Evolutionary conservation across 139 green algal genomes (phyloP).

Genomic region (Mesotaenium endlicherianum): DNA sequence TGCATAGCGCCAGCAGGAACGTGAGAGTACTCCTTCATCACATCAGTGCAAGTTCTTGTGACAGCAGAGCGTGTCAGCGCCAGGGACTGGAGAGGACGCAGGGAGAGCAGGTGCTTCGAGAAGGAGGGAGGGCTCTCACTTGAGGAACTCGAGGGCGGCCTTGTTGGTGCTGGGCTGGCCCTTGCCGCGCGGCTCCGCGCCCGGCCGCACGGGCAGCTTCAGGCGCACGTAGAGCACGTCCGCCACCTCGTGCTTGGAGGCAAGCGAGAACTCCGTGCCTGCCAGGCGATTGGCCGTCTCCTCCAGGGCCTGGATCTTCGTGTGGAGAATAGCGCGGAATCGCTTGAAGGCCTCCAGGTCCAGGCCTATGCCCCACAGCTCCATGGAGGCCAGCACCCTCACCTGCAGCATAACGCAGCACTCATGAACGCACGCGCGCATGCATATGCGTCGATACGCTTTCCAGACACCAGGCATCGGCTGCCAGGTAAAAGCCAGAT

Average conservation of each 20-base stretch:
- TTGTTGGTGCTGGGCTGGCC: slow-evolving; percentile 26
- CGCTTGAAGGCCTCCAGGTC: slow-evolving; percentile 10
- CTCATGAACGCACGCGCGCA: too few species aligned
- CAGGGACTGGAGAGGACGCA: too few species aligned
- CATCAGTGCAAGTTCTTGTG: too few species aligned
- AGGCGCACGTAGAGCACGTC: slow-evolving; percentile 21
- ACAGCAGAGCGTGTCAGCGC: too few species aligned
- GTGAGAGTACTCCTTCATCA: too few species aligned
- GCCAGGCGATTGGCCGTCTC: not conserved
- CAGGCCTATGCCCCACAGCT: slow-evolving; percentile 27
- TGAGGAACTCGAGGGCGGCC: slow-evolving; percentile 23
- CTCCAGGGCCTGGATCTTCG: slow-evolving; percentile 23
- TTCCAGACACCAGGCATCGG: too few species aligned
- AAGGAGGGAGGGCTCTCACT: not conserved
- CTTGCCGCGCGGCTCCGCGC: not conserved
- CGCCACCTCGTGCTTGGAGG: slow-evolving; percentile 8
- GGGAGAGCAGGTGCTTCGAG: not conserved
- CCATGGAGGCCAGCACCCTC: slow-evolving; percentile 29
- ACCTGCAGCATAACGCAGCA: not conserved
- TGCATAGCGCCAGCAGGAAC: too few species aligned
- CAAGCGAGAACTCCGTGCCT: slow-evolving; percentile 20
- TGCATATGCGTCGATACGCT: not conserved
- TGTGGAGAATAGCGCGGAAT: not conserved
- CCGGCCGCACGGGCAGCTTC: slow-evolving; percentile 16
- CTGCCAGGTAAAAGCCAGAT: too few species aligned